Evolutionary conservation across 768 basidiomycete genomes (phyloP), one percentile per base, ranked within the genome.

Genomic region (Suillus tomentosus): DNA sequence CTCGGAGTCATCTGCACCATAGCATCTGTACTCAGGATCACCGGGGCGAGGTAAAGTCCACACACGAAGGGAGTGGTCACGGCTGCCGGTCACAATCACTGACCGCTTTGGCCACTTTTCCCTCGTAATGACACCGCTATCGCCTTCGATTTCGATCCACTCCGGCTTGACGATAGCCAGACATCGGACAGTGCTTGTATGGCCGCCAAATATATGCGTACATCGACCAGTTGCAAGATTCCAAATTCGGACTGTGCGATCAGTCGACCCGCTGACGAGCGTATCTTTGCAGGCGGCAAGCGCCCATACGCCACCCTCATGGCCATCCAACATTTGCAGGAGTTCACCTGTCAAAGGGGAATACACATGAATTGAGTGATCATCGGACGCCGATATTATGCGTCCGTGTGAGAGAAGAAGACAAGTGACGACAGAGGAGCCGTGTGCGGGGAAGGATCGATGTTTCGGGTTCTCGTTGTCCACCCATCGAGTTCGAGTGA

Each of bases 261-360:
- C 95, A 9, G 95, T 97, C 14, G 92, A 94, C 5, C 95, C 95
- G 69, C 91, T 94, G 68, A 96, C 95, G 19, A 95, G 85, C 34
- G 90, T 85, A 74, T 94, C 87, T 80, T 92, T 93, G 75, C 85
- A 93, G 42, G 91, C 89, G 5, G 92, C 91, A n/a, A 99, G 80
- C 17, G 96, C 95, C 96, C 96, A 99, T 1, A 99, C 95, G 19
- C 96, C 96, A 58, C 96, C 96, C 69, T 95, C 92, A 70, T 99
- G 96, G 3, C 96, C 96, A 64, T 91, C 84, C 50, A 99, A 82
- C 2, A 89, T 85, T 48, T 85, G 87, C 5, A 90, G 75, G 24
- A 92, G 83, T 43, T 86, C 82, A 14, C 96, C 96, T 0, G 90
- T 92, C 24, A 84, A 74, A n/a, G 94, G 95, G 27, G 90, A 91